These are phyloP conservation scores for Raphanus sativus DNA, from an alignment of 345 rosid genomes.

Conservation along the genomic window DNA sequence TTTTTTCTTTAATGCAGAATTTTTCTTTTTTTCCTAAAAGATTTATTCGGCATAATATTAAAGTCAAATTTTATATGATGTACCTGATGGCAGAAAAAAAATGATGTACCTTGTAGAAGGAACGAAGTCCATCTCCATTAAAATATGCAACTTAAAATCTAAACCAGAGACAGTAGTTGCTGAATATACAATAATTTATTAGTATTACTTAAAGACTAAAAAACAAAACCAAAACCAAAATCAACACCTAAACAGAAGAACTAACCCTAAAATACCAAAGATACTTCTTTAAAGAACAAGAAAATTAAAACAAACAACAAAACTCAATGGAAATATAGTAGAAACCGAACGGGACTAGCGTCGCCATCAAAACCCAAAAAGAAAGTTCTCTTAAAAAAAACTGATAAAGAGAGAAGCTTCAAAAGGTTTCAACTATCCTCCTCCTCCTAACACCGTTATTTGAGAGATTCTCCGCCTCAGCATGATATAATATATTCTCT, in stretches of 20 bases:
- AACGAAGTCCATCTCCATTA: no score
- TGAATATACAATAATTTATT: background rate
- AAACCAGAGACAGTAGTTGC: background rate
- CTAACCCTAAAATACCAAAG: background rate
- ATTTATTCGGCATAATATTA: background rate
- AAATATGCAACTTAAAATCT: background rate
- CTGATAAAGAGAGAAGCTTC: conserved; percentile 20
- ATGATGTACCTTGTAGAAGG: background rate
- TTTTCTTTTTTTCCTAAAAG: background rate
- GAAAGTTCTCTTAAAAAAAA: background rate
- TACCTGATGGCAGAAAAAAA: no score
- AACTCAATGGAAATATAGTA: background rate
- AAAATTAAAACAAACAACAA: background rate
- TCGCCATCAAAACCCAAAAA: background rate
- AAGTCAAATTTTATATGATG: no score
- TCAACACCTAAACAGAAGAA: background rate
- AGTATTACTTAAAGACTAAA: no score
- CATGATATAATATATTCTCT: conserved; percentile 40
- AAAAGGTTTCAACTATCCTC: conserved; percentile 28
- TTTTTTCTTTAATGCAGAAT: background rate
- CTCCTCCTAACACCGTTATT: conserved; percentile 39
- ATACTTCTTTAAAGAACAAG: background rate
- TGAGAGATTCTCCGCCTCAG: conserved; percentile 49
- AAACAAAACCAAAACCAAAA: background rate
- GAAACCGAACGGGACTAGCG: background rate